Evolutionary conservation across 2,329 filamentous ascomycete species (phyloP).

Genomic region (Neonectria neomacrospora): DNA sequence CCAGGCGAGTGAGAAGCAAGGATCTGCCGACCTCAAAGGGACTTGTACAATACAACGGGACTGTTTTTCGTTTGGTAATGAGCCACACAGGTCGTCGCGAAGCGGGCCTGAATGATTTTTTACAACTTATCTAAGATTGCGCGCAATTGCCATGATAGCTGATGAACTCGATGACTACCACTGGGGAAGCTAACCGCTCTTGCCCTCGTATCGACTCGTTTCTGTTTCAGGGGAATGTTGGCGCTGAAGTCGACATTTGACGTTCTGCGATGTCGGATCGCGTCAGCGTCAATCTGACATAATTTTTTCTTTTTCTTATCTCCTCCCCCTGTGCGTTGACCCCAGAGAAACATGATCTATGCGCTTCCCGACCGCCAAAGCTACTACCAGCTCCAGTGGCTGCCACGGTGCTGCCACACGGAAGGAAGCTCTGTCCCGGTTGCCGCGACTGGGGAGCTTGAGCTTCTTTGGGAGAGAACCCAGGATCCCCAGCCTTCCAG

Average conservation of each 20-base stretch:
- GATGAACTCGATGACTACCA: background rate
- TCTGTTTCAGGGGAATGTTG: conserved; percentile 1
- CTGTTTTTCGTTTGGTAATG: conserved; percentile 46
- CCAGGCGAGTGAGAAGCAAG: conserved; percentile 35
- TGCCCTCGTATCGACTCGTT: background rate
- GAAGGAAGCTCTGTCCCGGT: background rate
- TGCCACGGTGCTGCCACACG: conserved; percentile 2
- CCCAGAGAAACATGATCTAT: conserved; percentile 19
- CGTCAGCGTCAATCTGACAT: conserved; percentile 17
- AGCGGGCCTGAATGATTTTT: conserved; percentile 41
- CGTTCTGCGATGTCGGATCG: conserved; percentile 10
- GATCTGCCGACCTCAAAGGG: conserved; percentile 37
- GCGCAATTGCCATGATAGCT: background rate
- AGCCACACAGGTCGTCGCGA: conserved; percentile 39
- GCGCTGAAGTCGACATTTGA: conserved; percentile 1
- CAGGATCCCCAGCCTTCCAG: background rate
- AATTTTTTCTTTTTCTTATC: background rate
- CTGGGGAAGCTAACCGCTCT: background rate
- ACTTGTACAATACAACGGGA: conserved; percentile 46
- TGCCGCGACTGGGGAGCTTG: background rate
- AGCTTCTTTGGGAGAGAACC: background rate
- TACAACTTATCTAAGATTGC: conserved; percentile 28
- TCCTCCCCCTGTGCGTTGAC: conserved; percentile 16
- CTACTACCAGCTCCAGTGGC: background rate
- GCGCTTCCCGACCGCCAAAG: conserved; percentile 1